Conservation (phyloP, 768 basidiomycete genomes). For the Mycena albidolilacea region DNA sequence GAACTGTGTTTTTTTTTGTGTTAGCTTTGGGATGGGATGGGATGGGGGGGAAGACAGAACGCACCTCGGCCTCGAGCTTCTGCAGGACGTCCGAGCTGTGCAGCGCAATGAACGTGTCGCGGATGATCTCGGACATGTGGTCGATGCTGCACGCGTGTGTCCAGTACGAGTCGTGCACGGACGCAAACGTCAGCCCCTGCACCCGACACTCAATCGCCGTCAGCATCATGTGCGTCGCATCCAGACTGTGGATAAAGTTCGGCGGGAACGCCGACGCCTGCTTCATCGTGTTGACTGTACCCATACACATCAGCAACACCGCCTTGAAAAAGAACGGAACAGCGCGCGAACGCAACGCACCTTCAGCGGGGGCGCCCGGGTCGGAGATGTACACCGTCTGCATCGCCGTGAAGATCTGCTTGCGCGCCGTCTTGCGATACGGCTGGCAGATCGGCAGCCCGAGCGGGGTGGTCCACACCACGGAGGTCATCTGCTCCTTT, state of each 20-base stretch:
- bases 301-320: not conserved
- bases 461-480: constrained; percentile 97
- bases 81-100: constrained; percentile 90
- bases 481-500: constrained; percentile 95
- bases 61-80: constrained; percentile 81
- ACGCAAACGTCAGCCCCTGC: constrained; percentile 85
- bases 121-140: constrained; percentile 89
- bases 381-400: constrained; percentile 94
- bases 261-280: constrained; percentile 98
- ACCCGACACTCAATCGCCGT: constrained; percentile 93
- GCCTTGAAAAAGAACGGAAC: constrained; percentile 1
- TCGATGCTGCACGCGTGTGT: constrained; percentile 93
- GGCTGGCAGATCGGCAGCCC: constrained; percentile 97
- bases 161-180: constrained; percentile 99
- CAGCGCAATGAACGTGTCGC: constrained; percentile 93
- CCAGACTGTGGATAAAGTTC: constrained; percentile 97
- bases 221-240: constrained; percentile 99
- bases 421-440: constrained; percentile 87
- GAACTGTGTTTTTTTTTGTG: constrained; percentile 63
- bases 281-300: constrained; percentile 81
- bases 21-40: constrained; percentile 11
- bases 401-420: constrained; percentile 86
- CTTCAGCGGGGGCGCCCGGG: constrained; percentile 81
- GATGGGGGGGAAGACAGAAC: constrained; percentile 40
- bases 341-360: constrained; percentile 48